Evolutionary conservation across 306 rosid genomes (phyloP).

Genomic region (Canavalia ensiformis): DNA sequence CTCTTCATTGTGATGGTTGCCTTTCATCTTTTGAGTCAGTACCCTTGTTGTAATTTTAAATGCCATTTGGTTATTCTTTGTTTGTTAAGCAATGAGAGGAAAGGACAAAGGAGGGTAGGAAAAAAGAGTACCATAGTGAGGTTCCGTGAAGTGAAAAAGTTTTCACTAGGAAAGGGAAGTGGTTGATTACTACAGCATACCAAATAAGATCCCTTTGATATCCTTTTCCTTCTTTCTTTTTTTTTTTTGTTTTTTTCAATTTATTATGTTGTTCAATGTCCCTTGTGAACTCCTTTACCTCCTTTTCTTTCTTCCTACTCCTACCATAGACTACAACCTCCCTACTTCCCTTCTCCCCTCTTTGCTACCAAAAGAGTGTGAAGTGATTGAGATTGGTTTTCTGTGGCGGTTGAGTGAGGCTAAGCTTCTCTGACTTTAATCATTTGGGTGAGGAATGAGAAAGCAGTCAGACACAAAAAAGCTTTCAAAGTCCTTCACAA

Average conservation of each 20-base stretch:
- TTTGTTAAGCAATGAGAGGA: slow-evolving; percentile 68
- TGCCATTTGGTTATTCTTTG: slow-evolving; percentile 60
- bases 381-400: slow-evolving; percentile 39
- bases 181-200: slow-evolving; percentile 69
- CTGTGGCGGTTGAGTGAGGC: slow-evolving; percentile 31
- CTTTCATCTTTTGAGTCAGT: slow-evolving; percentile 45
- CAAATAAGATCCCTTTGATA: slow-evolving; percentile 59
- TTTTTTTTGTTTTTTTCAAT: background rate
- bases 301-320: slow-evolving; percentile 47
- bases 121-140: slow-evolving; percentile 28
- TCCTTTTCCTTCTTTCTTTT: background rate
- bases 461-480: background rate
- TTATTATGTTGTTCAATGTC: slow-evolving; percentile 7
- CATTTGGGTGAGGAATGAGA: slow-evolving; percentile 41
- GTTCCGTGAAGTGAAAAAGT: slow-evolving; percentile 48
- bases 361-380: slow-evolving; percentile 50
- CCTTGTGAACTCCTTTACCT: slow-evolving; percentile 10
- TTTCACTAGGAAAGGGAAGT: slow-evolving; percentile 57
- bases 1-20: slow-evolving; percentile 48
- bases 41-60: slow-evolving; percentile 44
- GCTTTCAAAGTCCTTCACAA: background rate
- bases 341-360: slow-evolving; percentile 17
- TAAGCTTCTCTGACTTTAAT: background rate
- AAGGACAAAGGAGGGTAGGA: slow-evolving; percentile 51
- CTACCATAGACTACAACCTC: slow-evolving; percentile 39